Evolutionary conservation across 805 yeast species (phyloP), one percentile per base, ranked within the genome.

Genomic region (Brettanomyces naardenensis): DNA sequence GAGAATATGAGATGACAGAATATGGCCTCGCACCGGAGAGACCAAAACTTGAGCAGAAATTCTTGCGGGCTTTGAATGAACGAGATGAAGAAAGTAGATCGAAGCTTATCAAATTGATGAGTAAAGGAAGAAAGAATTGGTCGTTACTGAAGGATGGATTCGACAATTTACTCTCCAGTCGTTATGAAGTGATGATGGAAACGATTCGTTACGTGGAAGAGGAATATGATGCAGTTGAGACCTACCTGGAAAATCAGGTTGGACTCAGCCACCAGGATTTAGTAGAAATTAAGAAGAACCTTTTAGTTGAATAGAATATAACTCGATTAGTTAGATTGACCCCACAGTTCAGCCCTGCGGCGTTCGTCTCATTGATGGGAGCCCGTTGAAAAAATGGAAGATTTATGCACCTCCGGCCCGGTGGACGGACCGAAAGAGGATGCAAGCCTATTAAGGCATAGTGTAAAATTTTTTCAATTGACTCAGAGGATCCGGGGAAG

Each of bases 1-100:
- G 77, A 45, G 95, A 86, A 51, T 87, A 84, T 51, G 92, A 81
- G 53, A 60, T 86, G 49, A 82, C 94, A 1, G 66, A 80, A 0
- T 53, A 70, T 33, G 95, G 94, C 0, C 59, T 82, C 36, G 47
- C 44, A 35, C 77, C 81, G 2, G 75, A 72, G 35, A 64, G 66
- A 40, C 62, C 60, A 6, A 46, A 49, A 4, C 55, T 74, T 33
- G 61, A 52, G 36, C 53, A 54, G 14, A 56, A 60, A 36, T 73
- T 64, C 40, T 30, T 51, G 32, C 49, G 52, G 17, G 56, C 61
- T 5, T 44, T 67, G 6, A 37, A 41, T 33, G 49, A 47, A 28
- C 38, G 31, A 40, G 58, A 48, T 17, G 40, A 33, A 14, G 48
- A 37, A 33, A 44, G 15, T 39, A 43, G 47, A 19, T 36, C 35